phyloP scores from a whole-genome alignment of 75 land plant species.

The Gnetum montanum region DNA sequence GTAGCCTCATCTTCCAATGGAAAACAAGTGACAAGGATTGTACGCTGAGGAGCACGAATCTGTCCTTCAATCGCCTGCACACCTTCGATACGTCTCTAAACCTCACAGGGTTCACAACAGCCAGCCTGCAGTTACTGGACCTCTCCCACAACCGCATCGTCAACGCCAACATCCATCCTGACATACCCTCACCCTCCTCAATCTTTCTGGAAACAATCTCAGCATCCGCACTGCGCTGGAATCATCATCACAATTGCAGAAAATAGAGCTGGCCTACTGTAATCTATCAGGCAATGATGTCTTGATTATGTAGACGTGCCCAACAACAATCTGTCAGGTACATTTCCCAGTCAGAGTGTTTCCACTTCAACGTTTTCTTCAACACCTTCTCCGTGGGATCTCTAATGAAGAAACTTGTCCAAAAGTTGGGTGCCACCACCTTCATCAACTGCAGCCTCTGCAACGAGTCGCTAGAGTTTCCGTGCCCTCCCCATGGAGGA shows the following conservation, averaged over 20 bases:
- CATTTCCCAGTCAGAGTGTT: conserved; percentile 36
- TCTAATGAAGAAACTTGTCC: conserved; percentile 4
- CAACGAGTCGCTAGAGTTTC: background rate
- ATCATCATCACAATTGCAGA: too few relatives aligned
- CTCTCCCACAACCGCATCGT: conserved; percentile 18
- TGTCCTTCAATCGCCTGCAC: conserved; percentile 42
- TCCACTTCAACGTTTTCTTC: conserved; percentile 44
- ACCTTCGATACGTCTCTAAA: conserved; percentile 7
- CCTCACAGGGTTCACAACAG: conserved; percentile 13
- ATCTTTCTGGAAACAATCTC: conserved; percentile 52
- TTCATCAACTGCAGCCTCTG: conserved; percentile 21
- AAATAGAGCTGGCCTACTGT: conserved; percentile 36
- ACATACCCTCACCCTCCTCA: conserved; percentile 23
- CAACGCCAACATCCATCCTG: background rate
- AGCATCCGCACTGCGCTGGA: conserved; percentile 11
- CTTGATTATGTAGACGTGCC: conserved; percentile 40
- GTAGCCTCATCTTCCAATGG: background rate
- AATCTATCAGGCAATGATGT: conserved; percentile 19
- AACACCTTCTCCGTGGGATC: conserved; percentile 39
- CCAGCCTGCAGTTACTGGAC: conserved; percentile 19
- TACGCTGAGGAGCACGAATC: conserved; percentile 19
- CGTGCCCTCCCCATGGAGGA: background rate
- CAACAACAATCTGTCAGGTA: conserved; percentile 25
- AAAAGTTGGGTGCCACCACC: conserved; percentile 33
- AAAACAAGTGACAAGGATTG: background rate